phyloP scores from a whole-genome alignment of 306 rosid genomes.

The Acacia melanoxylon region DNA sequence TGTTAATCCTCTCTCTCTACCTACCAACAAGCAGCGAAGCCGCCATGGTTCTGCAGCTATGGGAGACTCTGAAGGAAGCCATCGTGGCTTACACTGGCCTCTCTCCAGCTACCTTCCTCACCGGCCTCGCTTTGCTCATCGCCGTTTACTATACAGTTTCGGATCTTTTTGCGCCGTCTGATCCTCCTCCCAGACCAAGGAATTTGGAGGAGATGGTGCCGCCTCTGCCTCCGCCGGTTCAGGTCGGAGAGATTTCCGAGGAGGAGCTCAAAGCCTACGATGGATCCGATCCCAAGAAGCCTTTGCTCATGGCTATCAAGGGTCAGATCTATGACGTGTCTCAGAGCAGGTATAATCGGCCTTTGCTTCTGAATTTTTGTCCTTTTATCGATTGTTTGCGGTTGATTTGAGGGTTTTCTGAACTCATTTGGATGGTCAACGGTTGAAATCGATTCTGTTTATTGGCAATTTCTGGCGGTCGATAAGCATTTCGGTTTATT shows the following conservation, averaged over 20 bases:
- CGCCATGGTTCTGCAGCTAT: conserved; percentile 68
- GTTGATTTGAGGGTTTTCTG: not conserved
- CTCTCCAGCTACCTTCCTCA: conserved; percentile 82
- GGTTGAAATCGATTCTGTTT: conserved; percentile 2
- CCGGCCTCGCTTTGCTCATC: conserved; percentile 46
- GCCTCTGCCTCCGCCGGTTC: conserved; percentile 89
- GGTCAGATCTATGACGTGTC: conserved; percentile 98
- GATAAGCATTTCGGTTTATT: not conserved
- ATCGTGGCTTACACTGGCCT: conserved; percentile 79
- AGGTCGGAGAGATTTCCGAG: conserved; percentile 77
- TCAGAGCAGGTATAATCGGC: conserved; percentile 68
- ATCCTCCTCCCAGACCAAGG: conserved; percentile 34
- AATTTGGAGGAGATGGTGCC: conserved; percentile 50
- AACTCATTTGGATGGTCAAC: not conserved
- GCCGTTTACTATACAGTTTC: conserved; percentile 63
- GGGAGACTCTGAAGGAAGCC: conserved; percentile 81
- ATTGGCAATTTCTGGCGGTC: not conserved
- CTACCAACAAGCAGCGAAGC: not conserved
- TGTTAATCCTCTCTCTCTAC: not conserved
- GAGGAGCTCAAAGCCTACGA: conserved; percentile 77
- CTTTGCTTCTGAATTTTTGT: not conserved
- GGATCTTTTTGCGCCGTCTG: conserved; percentile 56
- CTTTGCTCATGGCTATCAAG: conserved; percentile 96
- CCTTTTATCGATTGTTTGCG: not conserved
- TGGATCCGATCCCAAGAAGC: conserved; percentile 73